Evolutionary conservation across 2,329 filamentous ascomycete genomes (phyloP).

Genomic region (Fusarium annulatum): DNA sequence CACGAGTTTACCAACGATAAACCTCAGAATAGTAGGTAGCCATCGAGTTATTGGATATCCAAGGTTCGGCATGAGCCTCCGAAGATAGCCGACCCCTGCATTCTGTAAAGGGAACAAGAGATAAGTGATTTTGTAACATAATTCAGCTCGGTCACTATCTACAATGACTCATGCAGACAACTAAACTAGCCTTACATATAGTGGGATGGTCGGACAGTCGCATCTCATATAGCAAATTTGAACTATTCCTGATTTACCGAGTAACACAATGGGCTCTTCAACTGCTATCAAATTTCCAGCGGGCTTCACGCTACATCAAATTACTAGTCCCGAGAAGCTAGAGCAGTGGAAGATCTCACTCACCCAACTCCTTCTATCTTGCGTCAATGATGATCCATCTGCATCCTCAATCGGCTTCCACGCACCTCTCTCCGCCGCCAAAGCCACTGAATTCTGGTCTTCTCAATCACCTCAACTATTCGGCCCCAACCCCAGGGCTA

Average conservation of each 20-base stretch:
- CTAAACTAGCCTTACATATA: neutral
- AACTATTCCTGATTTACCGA: rapidly evolving
- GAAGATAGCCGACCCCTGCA: neutral
- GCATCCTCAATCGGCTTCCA: slow-evolving; percentile 3
- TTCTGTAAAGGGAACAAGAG: neutral
- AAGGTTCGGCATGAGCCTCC: neutral
- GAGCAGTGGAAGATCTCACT: neutral
- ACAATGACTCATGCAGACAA: neutral
- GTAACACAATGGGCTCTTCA: neutral
- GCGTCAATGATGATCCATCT: slow-evolving; percentile 1
- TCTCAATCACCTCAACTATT: neutral
- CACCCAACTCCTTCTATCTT: neutral
- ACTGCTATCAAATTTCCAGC: neutral
- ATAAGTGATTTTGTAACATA: neutral
- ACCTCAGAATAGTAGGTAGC: neutral
- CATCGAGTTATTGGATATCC: rapidly evolving
- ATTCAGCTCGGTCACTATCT: neutral
- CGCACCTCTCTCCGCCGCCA: neutral
- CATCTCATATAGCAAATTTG: rapidly evolving
- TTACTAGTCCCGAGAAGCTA: neutral
- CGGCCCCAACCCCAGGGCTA: neutral
- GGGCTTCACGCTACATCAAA: neutral
- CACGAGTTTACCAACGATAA: neutral
- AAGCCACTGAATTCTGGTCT: neutral
- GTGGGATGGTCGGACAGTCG: rapidly evolving